phyloP scores from a whole-genome alignment of 352 stramenopile genomes.

The Globisporangium mamillatum region DNA sequence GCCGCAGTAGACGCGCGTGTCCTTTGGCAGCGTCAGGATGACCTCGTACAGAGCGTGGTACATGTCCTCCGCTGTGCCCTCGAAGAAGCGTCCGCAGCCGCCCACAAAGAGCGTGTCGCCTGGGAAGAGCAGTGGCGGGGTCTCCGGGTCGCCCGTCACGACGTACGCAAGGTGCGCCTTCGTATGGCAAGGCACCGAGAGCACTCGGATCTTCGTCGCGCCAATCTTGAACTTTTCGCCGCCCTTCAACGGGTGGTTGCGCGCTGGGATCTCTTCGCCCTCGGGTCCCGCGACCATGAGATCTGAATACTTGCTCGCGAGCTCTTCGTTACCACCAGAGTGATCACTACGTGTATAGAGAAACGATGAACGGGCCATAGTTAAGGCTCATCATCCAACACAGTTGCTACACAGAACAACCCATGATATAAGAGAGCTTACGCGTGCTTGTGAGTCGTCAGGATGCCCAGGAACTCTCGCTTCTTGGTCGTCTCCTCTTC shows the following conservation, averaged over 20 bases:
- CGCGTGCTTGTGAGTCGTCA: slow-evolving; percentile 94
- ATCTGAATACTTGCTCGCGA: slow-evolving; percentile 60
- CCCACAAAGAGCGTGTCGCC: slow-evolving; percentile 88
- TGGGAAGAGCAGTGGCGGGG: slow-evolving; percentile 77
- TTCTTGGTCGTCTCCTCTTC: slow-evolving; percentile 66
- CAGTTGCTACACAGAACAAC: background rate
- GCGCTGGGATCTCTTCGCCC: slow-evolving; percentile 73
- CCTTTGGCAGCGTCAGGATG: slow-evolving; percentile 78
- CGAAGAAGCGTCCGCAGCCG: slow-evolving; percentile 85
- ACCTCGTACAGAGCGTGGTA: slow-evolving; percentile 86
- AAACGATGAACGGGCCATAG: background rate
- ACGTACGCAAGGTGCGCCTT: slow-evolving; percentile 84
- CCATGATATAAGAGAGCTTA: slow-evolving; percentile 26
- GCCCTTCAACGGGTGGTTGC: slow-evolving; percentile 59
- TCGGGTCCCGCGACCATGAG: slow-evolving; percentile 69
- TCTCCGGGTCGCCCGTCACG: slow-evolving; percentile 74
- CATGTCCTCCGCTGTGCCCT: slow-evolving; percentile 88
- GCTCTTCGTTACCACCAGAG: slow-evolving; percentile 66
- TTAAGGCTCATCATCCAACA: background rate
- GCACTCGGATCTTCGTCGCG: slow-evolving; percentile 62
- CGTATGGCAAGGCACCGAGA: slow-evolving; percentile 86
- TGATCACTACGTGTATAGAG: slow-evolving; percentile 53
- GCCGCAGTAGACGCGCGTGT: slow-evolving; percentile 88
- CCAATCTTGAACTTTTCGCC: slow-evolving; percentile 85
- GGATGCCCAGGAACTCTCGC: slow-evolving; percentile 78